These are phyloP conservation scores for Phlyctochytrium planicorne DNA, from an alignment of 192 early-diverging fungal species.

Conservation along the genomic window DNA sequence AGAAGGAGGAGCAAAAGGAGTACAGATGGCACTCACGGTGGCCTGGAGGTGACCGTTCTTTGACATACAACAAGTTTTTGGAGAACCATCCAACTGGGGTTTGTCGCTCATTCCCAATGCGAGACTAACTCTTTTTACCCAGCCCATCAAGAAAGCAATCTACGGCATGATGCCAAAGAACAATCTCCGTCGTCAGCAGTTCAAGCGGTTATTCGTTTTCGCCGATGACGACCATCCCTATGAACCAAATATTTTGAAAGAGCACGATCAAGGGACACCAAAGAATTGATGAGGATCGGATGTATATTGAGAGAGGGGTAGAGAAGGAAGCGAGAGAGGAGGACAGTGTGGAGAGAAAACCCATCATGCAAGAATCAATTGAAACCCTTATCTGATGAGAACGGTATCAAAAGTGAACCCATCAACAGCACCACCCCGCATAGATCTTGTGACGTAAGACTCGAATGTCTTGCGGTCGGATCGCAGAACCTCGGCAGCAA, in stretches of 20 bases:
- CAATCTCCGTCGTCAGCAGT: constrained; percentile 71
- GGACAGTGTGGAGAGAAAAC: too few species aligned
- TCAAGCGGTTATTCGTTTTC: constrained; percentile 80
- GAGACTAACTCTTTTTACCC: not conserved
- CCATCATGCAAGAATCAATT: too few species aligned
- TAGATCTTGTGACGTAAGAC: constrained; percentile 69
- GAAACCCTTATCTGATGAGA: too few species aligned
- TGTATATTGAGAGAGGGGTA: too few species aligned
- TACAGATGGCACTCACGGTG: constrained; percentile 86
- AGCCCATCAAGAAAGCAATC: constrained; percentile 83
- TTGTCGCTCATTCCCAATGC: constrained; percentile 16
- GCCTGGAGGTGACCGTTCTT: constrained; percentile 83
- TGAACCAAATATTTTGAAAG: constrained; percentile 76
- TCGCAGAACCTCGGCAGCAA: constrained; percentile 81
- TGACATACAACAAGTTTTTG: constrained; percentile 70
- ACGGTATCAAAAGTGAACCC: constrained; percentile 61
- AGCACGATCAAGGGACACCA: constrained; percentile 63
- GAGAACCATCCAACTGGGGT: constrained; percentile 76
- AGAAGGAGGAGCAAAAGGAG: constrained; percentile 80
- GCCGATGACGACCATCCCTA: constrained; percentile 86
- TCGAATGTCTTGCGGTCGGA: constrained; percentile 70
- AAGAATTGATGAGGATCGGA: too few species aligned
- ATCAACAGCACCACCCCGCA: constrained; percentile 74
- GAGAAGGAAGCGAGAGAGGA: too few species aligned
- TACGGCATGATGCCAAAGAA: constrained; percentile 97